Base-by-base conservation (phyloP, 1,284 basidiomycete genomes). In the Apiotrichum brassicae region DNA sequence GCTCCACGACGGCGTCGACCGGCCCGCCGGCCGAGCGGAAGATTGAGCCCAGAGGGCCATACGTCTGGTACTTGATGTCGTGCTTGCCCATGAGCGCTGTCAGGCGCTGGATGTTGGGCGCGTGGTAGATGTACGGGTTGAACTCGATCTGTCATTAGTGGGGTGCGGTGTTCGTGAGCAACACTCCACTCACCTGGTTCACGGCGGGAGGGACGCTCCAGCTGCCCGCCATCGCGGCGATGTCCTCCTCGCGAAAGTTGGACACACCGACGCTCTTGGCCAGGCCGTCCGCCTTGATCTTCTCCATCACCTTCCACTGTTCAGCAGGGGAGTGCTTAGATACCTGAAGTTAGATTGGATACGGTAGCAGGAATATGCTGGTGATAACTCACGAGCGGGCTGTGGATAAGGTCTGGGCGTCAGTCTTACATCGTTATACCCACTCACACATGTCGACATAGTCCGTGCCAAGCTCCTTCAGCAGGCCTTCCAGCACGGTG, bases 231-330 rank as follows among this genome's bases (percentile, higher is more conserved):
- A 90, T 73, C 45, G 79, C 78, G 3, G 28, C 26, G 28, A 92
- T 71, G 58, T 91, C 78, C 51, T 80, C 73, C 18, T 83, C 76
- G 16, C 76, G 78, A 70, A 85, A 91, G 75, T 93, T 93, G 47
- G 84, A 87, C 14, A 94, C 87, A 2, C 90, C 90, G 51, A 93
- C 86, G 35, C 81, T 83, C 68, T 79, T 84, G 33, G 85, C 76
- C 39, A 88, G 71, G 1, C 86, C 86, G 40, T 81, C 81, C 41
- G 72, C 72, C 69, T 85, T 78, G 43, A 84, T 71, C 38, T 77
- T 79, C 65, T 89, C 86, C 77, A 91, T 78, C 13, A 78, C 77
- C 55, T 78, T 78, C 88, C 88, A 92, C 14, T 62, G 62, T 26
- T 71, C 66, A 20, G 59, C 46, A 23, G 65, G 46, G 34, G 54